Base-by-base conservation (phyloP, 208 protist species). In the Trypanosoma rangeli region DNA sequence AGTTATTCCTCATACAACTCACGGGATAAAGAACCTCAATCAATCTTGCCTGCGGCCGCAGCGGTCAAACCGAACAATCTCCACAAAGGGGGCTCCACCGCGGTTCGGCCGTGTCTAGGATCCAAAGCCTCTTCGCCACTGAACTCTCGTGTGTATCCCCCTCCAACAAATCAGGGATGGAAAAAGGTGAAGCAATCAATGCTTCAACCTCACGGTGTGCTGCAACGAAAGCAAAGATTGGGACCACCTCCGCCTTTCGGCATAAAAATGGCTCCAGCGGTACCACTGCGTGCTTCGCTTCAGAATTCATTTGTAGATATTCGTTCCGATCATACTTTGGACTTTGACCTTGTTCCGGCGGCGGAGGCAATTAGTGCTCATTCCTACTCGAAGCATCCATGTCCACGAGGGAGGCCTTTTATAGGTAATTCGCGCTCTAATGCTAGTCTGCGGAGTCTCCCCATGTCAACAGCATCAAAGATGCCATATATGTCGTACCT, bases 401-500 rank as follows among this genome's bases (percentile, higher is more conserved):
- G n/a, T 15, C 46, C 39, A 52, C 13, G 15, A 37, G 3, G 3
- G 20, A 54, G 1, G n/a, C 18, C 15, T 58, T 46, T 26, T 16
- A 52, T 44, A 54, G 8, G 18, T 54, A 20, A 18, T 28, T 20
- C 26, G 18, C 20, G 7, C 50, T 8, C 18, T 26, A 16, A 29
- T 29, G 8, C 5, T 35, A 64, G 31, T 65, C 24, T 22, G 18
- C 26, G 13, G 9, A 70, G 26, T 35, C 22, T 42, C 10, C 31
- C 57, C 8, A 39, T 9, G 10, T 46, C 67, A 5, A 48, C 42
- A n/a, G 8, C 4, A 22, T 48, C 57, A 3, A 20, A 2, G 39
- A 9, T 18, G 16, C 46, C 56, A 13, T 72, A 64, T 58, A 46
- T 72, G 37, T 72, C 67, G 4, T 72, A 48, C 58, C 31, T 64